Conservation (phyloP, 192 early-diverging fungal species). For the Mortierella hygrophila region DNA sequence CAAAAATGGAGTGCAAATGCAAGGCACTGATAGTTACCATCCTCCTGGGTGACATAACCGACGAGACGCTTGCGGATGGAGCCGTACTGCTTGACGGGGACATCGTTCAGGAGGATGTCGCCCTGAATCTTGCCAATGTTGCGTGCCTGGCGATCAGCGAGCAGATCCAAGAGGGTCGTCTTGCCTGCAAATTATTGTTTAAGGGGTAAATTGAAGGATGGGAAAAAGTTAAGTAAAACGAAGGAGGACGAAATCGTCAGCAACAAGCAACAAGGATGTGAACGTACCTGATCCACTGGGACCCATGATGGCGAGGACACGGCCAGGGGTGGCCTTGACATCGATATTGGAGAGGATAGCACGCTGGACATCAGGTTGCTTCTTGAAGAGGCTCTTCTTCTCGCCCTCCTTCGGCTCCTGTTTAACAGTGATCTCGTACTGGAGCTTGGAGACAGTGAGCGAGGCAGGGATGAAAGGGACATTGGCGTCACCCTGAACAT, state of each 20-base stretch:
- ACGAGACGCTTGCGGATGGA: slow-evolving; percentile 70
- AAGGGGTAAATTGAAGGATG: background rate
- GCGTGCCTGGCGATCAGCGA: slow-evolving; percentile 66
- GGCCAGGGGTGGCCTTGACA: slow-evolving; percentile 60
- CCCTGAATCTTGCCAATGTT: slow-evolving; percentile 62
- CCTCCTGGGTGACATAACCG: slow-evolving; percentile 72
- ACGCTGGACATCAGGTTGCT: slow-evolving; percentile 29
- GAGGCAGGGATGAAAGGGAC: slow-evolving; percentile 51
- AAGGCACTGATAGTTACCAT: slow-evolving; percentile 34
- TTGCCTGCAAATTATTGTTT: slow-evolving; percentile 59
- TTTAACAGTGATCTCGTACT: slow-evolving; percentile 48
- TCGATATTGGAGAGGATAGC: slow-evolving; percentile 36
- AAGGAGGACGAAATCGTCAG: background rate
- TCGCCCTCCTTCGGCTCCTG: slow-evolving; percentile 32
- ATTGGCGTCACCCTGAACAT: slow-evolving; percentile 1
- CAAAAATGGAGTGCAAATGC: background rate
- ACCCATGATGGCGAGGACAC: slow-evolving; percentile 74
- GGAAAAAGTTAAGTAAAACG: background rate
- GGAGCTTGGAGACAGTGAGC: slow-evolving; percentile 31
- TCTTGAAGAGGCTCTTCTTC: slow-evolving; percentile 45
- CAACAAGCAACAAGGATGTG: background rate
- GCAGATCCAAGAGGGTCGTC: slow-evolving; percentile 72
- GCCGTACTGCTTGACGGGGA: slow-evolving; percentile 59
- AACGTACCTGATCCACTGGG: slow-evolving; percentile 64
- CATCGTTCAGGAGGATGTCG: slow-evolving; percentile 70